These are phyloP conservation scores for Logfia minima DNA, from an alignment of 129 eudicot species.

Conservation along the genomic window DNA sequence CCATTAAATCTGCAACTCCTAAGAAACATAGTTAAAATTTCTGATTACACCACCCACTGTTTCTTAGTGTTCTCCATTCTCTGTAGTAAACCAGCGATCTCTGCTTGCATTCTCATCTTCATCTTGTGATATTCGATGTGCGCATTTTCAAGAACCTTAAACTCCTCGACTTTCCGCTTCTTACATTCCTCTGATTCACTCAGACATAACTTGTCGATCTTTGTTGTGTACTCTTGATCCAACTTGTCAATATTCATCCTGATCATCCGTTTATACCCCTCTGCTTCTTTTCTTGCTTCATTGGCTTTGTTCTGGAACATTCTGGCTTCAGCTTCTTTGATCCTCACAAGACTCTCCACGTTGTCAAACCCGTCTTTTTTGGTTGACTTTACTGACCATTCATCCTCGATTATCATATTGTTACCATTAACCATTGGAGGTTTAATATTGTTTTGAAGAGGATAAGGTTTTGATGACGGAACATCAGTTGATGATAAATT, in stretches of 20 bases:
- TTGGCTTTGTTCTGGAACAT: slow-evolving; percentile 76
- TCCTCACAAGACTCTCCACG: slow-evolving; percentile 67
- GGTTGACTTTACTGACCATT: slow-evolving; percentile 58
- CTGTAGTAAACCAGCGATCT: slow-evolving; percentile 66
- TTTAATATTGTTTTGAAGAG: slow-evolving; percentile 39
- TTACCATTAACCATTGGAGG: slow-evolving; percentile 24
- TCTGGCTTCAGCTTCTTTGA: slow-evolving; percentile 73
- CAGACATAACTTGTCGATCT: slow-evolving; percentile 51
- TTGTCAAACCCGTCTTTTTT: slow-evolving; percentile 56
- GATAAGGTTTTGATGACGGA: slow-evolving; percentile 32
- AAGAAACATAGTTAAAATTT: not conserved
- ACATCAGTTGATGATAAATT: slow-evolving; percentile 38
- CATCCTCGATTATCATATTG: slow-evolving; percentile 52
- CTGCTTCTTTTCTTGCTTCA: slow-evolving; percentile 70
- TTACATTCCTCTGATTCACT: slow-evolving; percentile 59
- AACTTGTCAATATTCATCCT: slow-evolving; percentile 50
- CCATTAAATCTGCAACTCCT: not conserved
- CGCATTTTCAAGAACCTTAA: slow-evolving; percentile 58
- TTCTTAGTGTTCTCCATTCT: slow-evolving; percentile 83
- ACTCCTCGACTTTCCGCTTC: slow-evolving; percentile 60
- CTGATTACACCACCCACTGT: slow-evolving; percentile 53
- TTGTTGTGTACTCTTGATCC: slow-evolving; percentile 64
- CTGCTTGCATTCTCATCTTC: slow-evolving; percentile 78
- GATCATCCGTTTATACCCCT: slow-evolving; percentile 53
- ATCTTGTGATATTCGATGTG: slow-evolving; percentile 68